Evolutionary conservation across 441 rosid species (phyloP).

Genomic region (Adansonia grandidieri): DNA sequence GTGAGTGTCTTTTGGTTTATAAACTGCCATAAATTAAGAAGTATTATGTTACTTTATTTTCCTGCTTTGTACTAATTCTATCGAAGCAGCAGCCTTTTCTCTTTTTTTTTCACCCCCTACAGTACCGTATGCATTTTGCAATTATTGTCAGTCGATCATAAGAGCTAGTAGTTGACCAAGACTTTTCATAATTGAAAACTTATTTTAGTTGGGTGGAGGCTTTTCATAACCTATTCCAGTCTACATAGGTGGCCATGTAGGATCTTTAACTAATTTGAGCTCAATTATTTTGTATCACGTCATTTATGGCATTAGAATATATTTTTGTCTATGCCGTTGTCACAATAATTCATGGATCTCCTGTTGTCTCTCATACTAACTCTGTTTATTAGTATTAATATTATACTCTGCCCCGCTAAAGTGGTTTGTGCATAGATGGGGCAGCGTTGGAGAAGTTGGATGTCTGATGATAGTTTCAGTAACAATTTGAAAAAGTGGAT

Average conservation of each 20-base stretch:
- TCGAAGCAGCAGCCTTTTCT: not conserved
- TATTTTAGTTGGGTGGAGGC: not conserved
- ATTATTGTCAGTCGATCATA: not conserved
- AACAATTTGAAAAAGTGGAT: not conserved
- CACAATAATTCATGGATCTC: not conserved
- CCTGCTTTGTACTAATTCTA: not conserved
- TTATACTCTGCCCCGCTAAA: not conserved
- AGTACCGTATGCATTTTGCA: not conserved
- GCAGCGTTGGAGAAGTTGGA: not conserved
- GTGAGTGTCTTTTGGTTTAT: constrained; percentile 51
- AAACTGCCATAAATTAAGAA: not conserved
- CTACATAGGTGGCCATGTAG: not conserved
- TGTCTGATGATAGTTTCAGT: not conserved
- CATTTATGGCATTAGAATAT: not conserved
- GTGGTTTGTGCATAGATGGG: not conserved
- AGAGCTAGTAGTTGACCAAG: constrained; percentile 16
- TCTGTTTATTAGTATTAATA: not conserved
- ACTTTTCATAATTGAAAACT: not conserved
- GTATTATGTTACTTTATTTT: no score
- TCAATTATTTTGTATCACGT: not conserved
- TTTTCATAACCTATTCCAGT: not conserved
- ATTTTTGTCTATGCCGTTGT: not conserved
- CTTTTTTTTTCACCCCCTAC: not conserved
- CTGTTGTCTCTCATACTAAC: not conserved
- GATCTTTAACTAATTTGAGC: not conserved